Conservation (phyloP, 352 stramenopile species). For the Thalassiosira exigua region DNA sequence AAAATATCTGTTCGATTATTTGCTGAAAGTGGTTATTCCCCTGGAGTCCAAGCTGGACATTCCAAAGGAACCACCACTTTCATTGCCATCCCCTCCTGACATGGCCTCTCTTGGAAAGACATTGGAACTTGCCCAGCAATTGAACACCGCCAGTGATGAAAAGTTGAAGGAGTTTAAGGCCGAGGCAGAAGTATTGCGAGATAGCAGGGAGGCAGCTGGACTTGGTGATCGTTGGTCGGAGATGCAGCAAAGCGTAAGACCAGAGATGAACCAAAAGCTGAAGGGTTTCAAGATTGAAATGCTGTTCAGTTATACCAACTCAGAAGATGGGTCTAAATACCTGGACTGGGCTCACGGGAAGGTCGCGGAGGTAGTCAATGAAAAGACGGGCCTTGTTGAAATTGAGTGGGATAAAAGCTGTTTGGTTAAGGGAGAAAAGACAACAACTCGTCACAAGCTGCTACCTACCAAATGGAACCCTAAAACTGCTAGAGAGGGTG, state of each 20-base stretch:
- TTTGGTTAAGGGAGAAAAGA: no score
- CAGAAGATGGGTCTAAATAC: constrained; percentile 10
- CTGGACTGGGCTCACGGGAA: constrained; percentile 31
- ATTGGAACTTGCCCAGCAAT: background rate
- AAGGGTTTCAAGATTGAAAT: constrained; percentile 38
- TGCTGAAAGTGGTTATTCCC: constrained; percentile 31
- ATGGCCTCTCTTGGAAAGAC: constrained; percentile 16
- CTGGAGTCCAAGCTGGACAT: constrained; percentile 16
- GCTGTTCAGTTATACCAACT: constrained; percentile 13
- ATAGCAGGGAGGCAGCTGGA: constrained; percentile 14
- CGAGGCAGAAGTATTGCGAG: constrained; percentile 9
- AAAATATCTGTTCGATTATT: constrained; percentile 28
- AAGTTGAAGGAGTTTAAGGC: constrained; percentile 2
- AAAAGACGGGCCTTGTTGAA: constrained; percentile 20
- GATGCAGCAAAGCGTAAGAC: constrained; percentile 7
- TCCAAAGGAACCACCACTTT: constrained; percentile 17
- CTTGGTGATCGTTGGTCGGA: constrained; percentile 12
- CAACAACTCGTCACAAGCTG: no score
- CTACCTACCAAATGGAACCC: no score
- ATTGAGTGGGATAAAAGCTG: constrained; percentile 36
- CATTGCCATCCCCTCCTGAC: constrained; percentile 3
- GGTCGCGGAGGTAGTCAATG: constrained; percentile 26
- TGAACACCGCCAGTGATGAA: background rate
- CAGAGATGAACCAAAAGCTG: constrained; percentile 7
- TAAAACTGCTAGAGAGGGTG: no score